Evolutionary conservation across 208 protist genomes (phyloP).

Genomic region (Crithidia sp.): DNA sequence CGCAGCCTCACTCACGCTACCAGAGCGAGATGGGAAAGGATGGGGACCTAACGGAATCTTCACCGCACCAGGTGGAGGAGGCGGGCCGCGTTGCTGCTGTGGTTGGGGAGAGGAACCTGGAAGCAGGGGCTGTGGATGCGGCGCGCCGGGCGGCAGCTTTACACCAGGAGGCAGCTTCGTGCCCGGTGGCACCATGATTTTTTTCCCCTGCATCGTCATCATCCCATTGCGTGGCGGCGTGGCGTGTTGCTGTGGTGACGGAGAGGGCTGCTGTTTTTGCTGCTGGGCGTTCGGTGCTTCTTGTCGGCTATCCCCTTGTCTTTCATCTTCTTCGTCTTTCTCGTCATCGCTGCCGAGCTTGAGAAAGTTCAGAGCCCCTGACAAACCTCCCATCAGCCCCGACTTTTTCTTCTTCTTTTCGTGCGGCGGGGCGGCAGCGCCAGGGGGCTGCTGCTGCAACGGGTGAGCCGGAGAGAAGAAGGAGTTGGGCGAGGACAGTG

Average conservation of each 20-base stretch:
- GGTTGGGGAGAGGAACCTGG: background rate
- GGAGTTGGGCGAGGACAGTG: background rate
- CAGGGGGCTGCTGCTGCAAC: background rate
- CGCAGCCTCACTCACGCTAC: background rate
- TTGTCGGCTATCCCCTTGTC: too few relatives aligned
- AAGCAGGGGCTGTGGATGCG: background rate
- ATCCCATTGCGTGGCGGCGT: background rate
- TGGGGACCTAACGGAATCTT: constrained; percentile 1
- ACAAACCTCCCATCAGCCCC: constrained; percentile 1
- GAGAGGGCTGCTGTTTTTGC: background rate
- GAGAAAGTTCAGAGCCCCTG: constrained; percentile 12
- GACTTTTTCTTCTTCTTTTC: constrained; percentile 3
- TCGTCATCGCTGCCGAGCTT: constrained; percentile 8
- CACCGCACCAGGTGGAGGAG: constrained; percentile 1
- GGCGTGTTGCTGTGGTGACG: background rate
- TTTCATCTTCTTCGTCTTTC: background rate
- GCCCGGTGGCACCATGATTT: constrained; percentile 25
- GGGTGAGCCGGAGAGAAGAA: constrained; percentile 1
- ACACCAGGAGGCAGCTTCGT: constrained; percentile 12
- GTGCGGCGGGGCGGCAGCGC: background rate
- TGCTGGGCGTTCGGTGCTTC: background rate
- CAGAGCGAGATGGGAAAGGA: background rate
- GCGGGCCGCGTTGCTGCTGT: constrained; percentile 4
- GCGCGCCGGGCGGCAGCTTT: constrained; percentile 8
- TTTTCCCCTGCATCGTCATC: constrained; percentile 13